Conservation (phyloP, 495 filamentous ascomycete genomes). For the Aspergillus biplanus region DNA sequence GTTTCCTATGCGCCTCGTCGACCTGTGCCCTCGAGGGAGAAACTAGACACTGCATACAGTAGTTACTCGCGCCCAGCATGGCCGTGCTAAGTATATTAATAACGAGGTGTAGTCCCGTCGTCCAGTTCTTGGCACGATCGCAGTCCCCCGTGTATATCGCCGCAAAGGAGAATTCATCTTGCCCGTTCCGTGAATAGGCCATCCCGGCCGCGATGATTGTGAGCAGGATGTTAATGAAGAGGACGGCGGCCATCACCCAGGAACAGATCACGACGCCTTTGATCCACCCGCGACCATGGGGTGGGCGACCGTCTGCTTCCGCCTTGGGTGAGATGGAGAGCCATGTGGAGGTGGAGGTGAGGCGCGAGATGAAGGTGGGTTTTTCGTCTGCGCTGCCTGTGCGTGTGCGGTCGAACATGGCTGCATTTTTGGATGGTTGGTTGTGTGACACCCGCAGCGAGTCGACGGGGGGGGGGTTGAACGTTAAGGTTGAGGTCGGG, state of each 20-base stretch:
- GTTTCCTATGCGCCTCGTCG: constrained; percentile 11
- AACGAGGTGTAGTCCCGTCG: constrained; percentile 17
- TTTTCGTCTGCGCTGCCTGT: not conserved
- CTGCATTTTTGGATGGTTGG: not conserved
- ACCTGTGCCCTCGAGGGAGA: constrained; percentile 15
- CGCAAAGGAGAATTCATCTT: not conserved
- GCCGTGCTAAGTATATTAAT: constrained; percentile 18
- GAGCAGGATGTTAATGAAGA: constrained; percentile 11
- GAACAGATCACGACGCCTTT: constrained; percentile 15
- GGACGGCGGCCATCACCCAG: constrained; percentile 5
- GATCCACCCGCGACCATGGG: constrained; percentile 10
- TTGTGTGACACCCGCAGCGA: not conserved
- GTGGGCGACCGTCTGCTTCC: not conserved
- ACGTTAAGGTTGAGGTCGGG: not conserved
- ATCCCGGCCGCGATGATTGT: constrained; percentile 13
- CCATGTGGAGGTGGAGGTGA: not conserved
- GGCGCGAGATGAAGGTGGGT: not conserved
- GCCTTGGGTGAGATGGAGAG: not conserved
- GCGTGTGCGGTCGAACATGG: too few species aligned
- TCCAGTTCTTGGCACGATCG: constrained; percentile 6
- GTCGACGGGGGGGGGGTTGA: not conserved
- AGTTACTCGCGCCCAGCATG: constrained; percentile 19
- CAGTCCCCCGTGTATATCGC: constrained; percentile 13
- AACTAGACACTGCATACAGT: constrained; percentile 21
- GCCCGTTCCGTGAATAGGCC: not conserved